Conservation (phyloP, 2,329 filamentous ascomycete species). For the Diaporthe citrichinensis region DNA sequence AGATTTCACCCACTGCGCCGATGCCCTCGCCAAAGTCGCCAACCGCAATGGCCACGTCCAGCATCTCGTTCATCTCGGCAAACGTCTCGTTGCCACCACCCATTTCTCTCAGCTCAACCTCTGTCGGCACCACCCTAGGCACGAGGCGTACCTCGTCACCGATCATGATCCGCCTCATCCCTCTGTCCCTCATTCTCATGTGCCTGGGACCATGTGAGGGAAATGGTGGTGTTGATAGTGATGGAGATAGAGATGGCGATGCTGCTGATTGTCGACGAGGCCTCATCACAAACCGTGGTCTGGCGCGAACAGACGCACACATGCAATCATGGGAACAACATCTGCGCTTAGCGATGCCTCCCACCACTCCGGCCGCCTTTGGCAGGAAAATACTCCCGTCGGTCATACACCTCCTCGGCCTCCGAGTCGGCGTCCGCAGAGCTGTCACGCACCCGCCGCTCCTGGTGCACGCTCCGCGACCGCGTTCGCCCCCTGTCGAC, state of each 20-base stretch:
- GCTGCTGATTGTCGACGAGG: background rate
- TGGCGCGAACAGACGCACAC: background rate
- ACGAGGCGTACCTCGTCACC: conserved; percentile 28
- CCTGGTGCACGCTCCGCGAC: conserved; percentile 40
- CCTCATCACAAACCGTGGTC: background rate
- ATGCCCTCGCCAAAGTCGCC: conserved; percentile 28
- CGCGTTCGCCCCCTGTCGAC: conserved; percentile 38
- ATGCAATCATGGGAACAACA: background rate
- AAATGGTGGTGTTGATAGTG: background rate
- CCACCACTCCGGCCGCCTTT: background rate
- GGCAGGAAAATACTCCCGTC: conserved; percentile 30
- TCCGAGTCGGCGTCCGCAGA: conserved; percentile 37
- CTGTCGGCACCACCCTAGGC: background rate
- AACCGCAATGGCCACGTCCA: conserved; percentile 22
- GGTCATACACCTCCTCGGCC: conserved; percentile 30
- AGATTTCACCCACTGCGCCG: conserved; percentile 26
- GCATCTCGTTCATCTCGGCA: background rate
- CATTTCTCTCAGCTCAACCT: background rate
- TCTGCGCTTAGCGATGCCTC: conserved; percentile 10
- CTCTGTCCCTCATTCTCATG: background rate
- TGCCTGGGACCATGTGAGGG: background rate
- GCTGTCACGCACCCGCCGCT: conserved; percentile 31
- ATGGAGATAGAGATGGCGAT: background rate
- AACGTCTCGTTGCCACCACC: background rate
- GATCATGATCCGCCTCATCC: conserved; percentile 15